Conservation (phyloP, 2,329 filamentous ascomycete genomes). For the Pyrenophora graminea region DNA sequence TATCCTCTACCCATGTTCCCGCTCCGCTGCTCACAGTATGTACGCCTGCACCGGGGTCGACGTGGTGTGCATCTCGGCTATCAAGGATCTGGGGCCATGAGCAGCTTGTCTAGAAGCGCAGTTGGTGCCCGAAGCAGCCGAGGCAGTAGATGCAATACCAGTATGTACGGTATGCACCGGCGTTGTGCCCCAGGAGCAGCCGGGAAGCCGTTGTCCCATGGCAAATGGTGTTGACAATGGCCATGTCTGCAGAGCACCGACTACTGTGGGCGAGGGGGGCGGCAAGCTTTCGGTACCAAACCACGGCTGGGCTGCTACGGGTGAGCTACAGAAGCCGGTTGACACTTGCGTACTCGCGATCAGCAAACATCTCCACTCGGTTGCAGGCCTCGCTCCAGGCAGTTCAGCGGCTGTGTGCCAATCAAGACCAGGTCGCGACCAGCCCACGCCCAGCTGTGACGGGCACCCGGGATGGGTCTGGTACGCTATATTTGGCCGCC, state of each 20-base stretch:
- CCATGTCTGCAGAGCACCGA: too few species aligned
- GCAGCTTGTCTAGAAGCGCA: constrained; percentile 13
- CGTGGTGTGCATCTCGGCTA: constrained; percentile 37
- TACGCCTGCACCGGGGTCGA: constrained; percentile 33
- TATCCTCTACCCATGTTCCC: constrained; percentile 29
- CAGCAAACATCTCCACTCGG: constrained; percentile 45
- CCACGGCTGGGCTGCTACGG: constrained; percentile 20
- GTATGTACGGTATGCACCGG: too few species aligned
- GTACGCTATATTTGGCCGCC: constrained; percentile 40
- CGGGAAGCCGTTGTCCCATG: neutral
- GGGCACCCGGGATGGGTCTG: constrained; percentile 29
- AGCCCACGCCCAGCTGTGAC: constrained; percentile 14
- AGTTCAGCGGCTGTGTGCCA: constrained; percentile 31
- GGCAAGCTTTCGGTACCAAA: constrained; percentile 22
- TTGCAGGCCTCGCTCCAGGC: constrained; percentile 38
- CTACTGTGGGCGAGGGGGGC: constrained; percentile 8
- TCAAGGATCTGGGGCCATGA: constrained; percentile 25
- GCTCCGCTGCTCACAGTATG: constrained; percentile 13
- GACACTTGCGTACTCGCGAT: constrained; percentile 32
- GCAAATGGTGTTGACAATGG: neutral
- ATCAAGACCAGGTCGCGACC: constrained; percentile 16
- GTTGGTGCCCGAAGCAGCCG: constrained; percentile 25
- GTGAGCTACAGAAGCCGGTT: constrained; percentile 33
- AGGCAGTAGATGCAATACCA: constrained; percentile 11
- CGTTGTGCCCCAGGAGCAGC: neutral